phyloP scores from a whole-genome alignment of 2,329 filamentous ascomycete species.

The Trichoderma aggressivum region DNA sequence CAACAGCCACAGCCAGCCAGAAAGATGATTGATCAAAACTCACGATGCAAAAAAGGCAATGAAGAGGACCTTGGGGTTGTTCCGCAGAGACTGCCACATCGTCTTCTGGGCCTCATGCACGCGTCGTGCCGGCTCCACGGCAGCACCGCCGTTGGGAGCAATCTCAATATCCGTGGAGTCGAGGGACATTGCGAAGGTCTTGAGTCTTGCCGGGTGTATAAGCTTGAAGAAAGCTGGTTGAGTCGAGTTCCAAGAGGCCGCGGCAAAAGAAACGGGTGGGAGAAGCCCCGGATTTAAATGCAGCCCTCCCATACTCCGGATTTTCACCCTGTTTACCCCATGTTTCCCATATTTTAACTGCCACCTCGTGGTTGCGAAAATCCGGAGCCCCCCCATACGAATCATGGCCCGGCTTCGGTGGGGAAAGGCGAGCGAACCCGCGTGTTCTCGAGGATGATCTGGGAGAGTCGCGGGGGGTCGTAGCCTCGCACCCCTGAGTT shows the following conservation, averaged over 20 bases:
- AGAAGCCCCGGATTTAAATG: conserved; percentile 15
- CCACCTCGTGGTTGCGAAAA: conserved; percentile 3
- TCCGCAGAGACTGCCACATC: conserved; percentile 30
- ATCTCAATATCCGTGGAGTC: conserved; percentile 19
- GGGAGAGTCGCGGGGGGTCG: not conserved
- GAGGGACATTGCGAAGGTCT: conserved; percentile 14
- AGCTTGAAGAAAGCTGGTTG: not conserved
- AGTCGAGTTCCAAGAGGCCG: not conserved
- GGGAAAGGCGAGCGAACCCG: not conserved
- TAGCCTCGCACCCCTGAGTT: conserved; percentile 21
- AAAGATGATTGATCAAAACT: conserved; percentile 18
- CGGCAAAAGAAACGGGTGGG: not conserved
- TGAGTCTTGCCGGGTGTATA: not conserved
- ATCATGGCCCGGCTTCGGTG: conserved; percentile 12
- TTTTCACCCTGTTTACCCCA: conserved; percentile 14
- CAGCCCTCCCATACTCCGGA: conserved; percentile 4
- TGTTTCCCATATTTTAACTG: conserved; percentile 18
- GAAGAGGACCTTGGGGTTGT: conserved; percentile 38
- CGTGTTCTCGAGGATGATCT: conserved; percentile 3
- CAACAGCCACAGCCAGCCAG: not conserved
- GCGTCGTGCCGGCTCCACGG: conserved; percentile 22
- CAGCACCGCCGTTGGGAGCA: conserved; percentile 9
- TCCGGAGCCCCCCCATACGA: conserved; percentile 9
- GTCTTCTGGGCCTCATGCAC: conserved; percentile 19
- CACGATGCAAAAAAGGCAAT: conserved; percentile 42